These are phyloP conservation scores for Xerocomus potaroensis DNA, from an alignment of 768 basidiomycete species.

Conservation along the genomic window DNA sequence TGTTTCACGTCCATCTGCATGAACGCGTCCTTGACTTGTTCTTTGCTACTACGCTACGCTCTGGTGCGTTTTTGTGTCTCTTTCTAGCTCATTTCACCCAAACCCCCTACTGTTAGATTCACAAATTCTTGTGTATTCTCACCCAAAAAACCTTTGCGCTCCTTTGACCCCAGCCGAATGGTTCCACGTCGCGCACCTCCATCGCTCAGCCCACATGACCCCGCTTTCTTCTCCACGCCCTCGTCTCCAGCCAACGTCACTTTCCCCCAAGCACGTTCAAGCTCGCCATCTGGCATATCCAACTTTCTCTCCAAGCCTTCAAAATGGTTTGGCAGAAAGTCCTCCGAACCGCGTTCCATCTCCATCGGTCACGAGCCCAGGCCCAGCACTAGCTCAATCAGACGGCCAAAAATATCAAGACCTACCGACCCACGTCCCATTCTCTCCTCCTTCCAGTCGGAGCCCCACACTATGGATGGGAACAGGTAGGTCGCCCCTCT, in stretches of 20 bases:
- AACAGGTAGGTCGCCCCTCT: constrained; percentile 45
- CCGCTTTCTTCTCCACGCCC: constrained; percentile 16
- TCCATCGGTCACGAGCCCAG: constrained; percentile 42
- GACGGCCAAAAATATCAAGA: constrained; percentile 79
- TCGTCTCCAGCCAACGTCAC: constrained; percentile 34
- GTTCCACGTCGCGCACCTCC: constrained; percentile 45
- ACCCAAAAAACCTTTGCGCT: constrained; percentile 10
- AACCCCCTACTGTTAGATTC: too few species aligned
- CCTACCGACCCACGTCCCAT: constrained; percentile 82
- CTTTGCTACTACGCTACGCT: neutral
- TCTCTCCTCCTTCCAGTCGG: constrained; percentile 39
- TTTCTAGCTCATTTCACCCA: neutral
- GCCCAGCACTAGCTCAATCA: constrained; percentile 42
- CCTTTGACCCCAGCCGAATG: constrained; percentile 32
- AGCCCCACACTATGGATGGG: constrained; percentile 46
- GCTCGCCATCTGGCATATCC: constrained; percentile 61
- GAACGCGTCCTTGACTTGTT: too few species aligned
- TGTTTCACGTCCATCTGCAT: too few species aligned
- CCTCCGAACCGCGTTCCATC: constrained; percentile 47
- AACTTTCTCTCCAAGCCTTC: constrained; percentile 64
- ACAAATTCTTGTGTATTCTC: constrained; percentile 4
- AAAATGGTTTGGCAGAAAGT: constrained; percentile 67
- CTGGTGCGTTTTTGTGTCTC: constrained; percentile 8
- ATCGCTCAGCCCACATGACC: constrained; percentile 38
- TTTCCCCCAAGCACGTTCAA: constrained; percentile 48